phyloP scores from a whole-genome alignment of 805 yeast genomes.

The Kodamaea neixiangensis region DNA sequence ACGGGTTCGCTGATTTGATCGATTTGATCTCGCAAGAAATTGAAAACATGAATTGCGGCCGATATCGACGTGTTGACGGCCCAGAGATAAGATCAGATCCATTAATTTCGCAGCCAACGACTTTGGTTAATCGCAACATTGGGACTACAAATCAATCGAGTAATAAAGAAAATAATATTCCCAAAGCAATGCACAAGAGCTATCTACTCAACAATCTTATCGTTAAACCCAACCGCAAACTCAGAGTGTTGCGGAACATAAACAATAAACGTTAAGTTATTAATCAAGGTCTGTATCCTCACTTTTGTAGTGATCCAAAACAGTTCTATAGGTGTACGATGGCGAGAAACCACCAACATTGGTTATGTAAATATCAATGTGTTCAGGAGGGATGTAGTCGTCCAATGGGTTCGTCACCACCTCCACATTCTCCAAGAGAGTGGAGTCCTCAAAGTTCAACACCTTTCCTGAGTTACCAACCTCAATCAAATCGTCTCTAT shows the following conservation, averaged over 20 bases:
- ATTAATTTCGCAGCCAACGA: background rate
- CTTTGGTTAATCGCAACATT: too few relatives aligned
- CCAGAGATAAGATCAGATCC: too few relatives aligned
- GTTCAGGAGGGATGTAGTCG: constrained; percentile 92
- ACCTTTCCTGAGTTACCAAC: constrained; percentile 94
- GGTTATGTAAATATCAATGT: constrained; percentile 90
- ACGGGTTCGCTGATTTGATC: too few relatives aligned
- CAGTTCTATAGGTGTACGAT: constrained; percentile 91
- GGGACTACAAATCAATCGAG: background rate
- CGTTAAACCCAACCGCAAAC: constrained; percentile 1
- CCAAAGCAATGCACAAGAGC: background rate
- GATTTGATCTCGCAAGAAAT: too few relatives aligned
- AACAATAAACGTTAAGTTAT: background rate
- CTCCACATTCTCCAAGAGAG: constrained; percentile 69
- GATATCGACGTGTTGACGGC: too few relatives aligned
- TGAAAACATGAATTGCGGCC: too few relatives aligned
- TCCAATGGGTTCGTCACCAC: constrained; percentile 80
- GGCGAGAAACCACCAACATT: constrained; percentile 97
- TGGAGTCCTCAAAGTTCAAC: constrained; percentile 69
- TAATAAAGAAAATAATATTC: background rate
- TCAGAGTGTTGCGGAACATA: background rate
- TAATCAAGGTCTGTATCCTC: constrained; percentile 71
- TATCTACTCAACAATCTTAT: background rate
- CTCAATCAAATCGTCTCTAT: constrained; percentile 78
- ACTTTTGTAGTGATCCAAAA: constrained; percentile 87